Conservation (phyloP, 169 alveolate species). For the Ichthyophthirius multifiliis region DNA sequence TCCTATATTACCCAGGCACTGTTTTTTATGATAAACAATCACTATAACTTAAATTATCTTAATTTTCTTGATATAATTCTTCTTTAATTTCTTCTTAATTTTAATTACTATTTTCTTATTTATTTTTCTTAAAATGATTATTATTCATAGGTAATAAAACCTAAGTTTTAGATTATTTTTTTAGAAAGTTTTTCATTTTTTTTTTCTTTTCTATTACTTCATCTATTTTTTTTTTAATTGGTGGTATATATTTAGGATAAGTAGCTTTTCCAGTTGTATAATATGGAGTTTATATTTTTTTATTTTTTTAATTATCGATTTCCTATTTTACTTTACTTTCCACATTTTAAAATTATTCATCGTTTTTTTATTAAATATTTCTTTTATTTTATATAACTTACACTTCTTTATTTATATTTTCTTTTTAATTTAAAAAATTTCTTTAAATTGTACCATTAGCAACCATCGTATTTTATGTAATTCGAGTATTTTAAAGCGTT, state of each 20-base stretch:
- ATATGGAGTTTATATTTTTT: slow-evolving; percentile 17
- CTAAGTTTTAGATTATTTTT: background rate
- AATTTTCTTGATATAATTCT: too few species aligned
- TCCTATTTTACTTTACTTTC: background rate
- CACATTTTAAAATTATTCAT: background rate
- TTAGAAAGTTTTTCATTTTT: slow-evolving; percentile 1
- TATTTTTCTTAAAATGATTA: too few species aligned
- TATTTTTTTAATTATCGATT: background rate
- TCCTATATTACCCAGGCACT: too few species aligned
- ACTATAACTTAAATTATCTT: too few species aligned
- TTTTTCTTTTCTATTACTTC: slow-evolving; percentile 6
- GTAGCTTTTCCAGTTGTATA: background rate
- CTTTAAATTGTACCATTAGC: background rate
- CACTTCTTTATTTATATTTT: background rate
- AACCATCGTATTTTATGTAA: background rate
- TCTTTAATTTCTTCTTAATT: too few species aligned
- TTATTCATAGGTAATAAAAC: background rate
- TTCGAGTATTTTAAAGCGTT: background rate
- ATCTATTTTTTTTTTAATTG: slow-evolving; percentile 3
- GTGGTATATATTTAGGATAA: slow-evolving; percentile 3
- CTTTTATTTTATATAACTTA: too few species aligned
- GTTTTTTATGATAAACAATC: too few species aligned
- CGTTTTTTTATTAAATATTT: too few species aligned
- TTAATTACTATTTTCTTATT: too few species aligned
- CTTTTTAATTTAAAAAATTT: background rate